These are phyloP conservation scores for Phalaenopsis aphrodite DNA, from an alignment of 106 monocot species.

Conservation along the genomic window DNA sequence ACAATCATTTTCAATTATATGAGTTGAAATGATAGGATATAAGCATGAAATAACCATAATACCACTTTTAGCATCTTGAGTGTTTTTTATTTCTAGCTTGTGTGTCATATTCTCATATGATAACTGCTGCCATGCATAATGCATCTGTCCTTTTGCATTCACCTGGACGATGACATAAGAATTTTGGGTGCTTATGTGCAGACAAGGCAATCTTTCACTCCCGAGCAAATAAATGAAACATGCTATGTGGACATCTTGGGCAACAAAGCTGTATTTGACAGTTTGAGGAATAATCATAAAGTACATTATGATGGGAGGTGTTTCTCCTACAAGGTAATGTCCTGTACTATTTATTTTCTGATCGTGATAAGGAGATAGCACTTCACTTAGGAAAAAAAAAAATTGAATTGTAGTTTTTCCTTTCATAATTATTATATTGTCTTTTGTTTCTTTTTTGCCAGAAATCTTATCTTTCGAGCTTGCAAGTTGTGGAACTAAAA, in stretches of 20 bases:
- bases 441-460: background rate
- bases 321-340: constrained; percentile 82
- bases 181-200: constrained; percentile 15
- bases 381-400: background rate
- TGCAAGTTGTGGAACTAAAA: background rate
- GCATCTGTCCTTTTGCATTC: background rate
- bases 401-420: background rate
- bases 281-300: constrained; percentile 90
- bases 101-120: background rate
- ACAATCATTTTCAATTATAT: background rate
- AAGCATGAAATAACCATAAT: background rate
- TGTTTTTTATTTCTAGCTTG: background rate
- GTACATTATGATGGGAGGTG: constrained; percentile 75
- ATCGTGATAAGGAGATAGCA: background rate
- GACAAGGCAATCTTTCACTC: constrained; percentile 76
- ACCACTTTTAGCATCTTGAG: background rate
- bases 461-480: background rate
- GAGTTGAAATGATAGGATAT: background rate
- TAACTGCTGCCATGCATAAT: background rate
- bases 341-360: background rate
- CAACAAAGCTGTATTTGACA: constrained; percentile 81
- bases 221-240: constrained; percentile 75
- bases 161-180: background rate
- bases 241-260: constrained; percentile 74
- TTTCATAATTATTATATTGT: background rate